Conservation (phyloP, 2,329 filamentous ascomycete species). For the Phialophora expanda region DNA sequence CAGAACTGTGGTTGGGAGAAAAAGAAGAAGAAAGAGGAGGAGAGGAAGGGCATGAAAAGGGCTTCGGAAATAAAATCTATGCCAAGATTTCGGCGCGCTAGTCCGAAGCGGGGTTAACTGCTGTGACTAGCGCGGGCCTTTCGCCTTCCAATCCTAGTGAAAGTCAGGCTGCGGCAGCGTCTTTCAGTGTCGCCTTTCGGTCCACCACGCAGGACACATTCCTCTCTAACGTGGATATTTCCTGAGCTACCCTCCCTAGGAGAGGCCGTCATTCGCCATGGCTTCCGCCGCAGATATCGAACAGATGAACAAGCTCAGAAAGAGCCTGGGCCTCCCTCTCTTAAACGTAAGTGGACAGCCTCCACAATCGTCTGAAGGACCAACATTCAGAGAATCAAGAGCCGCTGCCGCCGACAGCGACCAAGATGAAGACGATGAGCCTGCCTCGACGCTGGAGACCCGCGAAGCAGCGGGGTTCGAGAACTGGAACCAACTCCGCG, state of each 20-base stretch:
- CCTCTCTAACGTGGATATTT: neutral
- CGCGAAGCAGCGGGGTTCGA: conserved; percentile 51
- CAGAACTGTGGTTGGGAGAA: conserved; percentile 27
- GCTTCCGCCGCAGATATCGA: conserved; percentile 37
- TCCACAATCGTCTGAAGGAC: conserved; percentile 48
- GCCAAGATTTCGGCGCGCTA: conserved; percentile 17
- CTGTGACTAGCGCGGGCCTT: too few relatives aligned
- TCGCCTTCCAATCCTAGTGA: too few relatives aligned
- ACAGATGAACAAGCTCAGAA: conserved; percentile 42
- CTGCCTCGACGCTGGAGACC: conserved; percentile 81
- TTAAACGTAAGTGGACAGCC: conserved; percentile 38
- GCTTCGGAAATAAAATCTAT: conserved; percentile 1
- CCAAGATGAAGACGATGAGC: conserved; percentile 66
- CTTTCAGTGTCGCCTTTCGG: neutral
- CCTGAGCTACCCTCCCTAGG: neutral
- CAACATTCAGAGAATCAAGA: conserved; percentile 59
- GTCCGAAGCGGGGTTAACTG: too few relatives aligned
- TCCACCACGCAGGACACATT: neutral
- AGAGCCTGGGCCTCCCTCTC: conserved; percentile 39
- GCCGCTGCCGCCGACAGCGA: conserved; percentile 48
- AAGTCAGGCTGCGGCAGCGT: too few relatives aligned
- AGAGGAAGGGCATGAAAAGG: neutral
- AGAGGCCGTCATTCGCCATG: conserved; percentile 28
- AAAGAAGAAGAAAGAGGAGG: conserved; percentile 7
- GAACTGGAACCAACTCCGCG: conserved; percentile 64